Conservation (phyloP, 176 grass and related monocot genomes). For the Oryza glumipatula region DNA sequence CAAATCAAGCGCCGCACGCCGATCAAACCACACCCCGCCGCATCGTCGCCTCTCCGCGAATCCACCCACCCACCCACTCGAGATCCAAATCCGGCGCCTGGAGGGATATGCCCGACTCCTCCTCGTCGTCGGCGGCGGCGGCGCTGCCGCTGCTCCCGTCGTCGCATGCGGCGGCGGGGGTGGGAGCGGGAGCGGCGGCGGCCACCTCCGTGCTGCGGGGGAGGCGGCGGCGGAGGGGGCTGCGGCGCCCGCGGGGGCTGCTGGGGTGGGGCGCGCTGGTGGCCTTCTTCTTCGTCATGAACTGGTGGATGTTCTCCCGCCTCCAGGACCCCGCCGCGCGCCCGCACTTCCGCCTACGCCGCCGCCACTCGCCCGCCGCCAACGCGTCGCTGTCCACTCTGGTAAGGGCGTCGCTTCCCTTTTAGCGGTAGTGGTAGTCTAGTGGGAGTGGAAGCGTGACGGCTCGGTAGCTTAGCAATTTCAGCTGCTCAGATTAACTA, state of each 20-base stretch:
- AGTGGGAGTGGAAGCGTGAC: neutral
- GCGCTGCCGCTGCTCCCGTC: neutral
- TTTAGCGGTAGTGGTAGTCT: neutral
- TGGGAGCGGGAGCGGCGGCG: slow-evolving; percentile 10
- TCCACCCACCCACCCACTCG: slow-evolving; percentile 1
- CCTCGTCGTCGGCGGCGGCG: neutral
- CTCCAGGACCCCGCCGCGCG: slow-evolving; percentile 73
- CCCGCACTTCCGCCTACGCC: slow-evolving; percentile 44
- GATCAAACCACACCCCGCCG: slow-evolving; percentile 17
- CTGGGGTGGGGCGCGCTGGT: slow-evolving; percentile 70
- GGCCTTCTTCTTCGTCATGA: slow-evolving; percentile 96
- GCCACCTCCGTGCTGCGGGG: slow-evolving; percentile 27
- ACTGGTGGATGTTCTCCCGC: slow-evolving; percentile 99
- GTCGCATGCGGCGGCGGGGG: slow-evolving; percentile 27
- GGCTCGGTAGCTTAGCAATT: neutral
- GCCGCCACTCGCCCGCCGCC: slow-evolving; percentile 34
- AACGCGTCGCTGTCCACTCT: slow-evolving; percentile 40
- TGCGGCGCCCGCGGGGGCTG: slow-evolving; percentile 59
- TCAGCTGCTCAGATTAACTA: neutral
- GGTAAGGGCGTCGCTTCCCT: slow-evolving; percentile 34
- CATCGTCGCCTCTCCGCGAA: neutral
- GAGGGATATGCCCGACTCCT: slow-evolving; percentile 14
- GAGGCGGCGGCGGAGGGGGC: slow-evolving; percentile 50
- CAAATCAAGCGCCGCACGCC: slow-evolving; percentile 26
- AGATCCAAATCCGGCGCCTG: slow-evolving; percentile 31